Conservation (phyloP, 139 green algal genomes). For the Mychonastes homosphaera region DNA sequence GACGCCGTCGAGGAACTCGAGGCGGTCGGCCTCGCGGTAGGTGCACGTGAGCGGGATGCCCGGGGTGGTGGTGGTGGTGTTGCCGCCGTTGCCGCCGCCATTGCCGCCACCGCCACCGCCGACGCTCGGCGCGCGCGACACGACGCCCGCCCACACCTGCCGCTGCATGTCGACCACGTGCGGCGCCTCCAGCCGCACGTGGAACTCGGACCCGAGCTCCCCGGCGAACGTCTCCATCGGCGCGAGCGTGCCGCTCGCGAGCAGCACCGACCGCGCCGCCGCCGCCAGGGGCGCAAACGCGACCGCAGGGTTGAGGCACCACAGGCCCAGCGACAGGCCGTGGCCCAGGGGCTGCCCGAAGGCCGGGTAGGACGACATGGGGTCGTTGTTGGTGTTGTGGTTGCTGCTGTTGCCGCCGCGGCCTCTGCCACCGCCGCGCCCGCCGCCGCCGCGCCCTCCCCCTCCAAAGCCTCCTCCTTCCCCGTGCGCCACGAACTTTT, state of each 20-base stretch:
- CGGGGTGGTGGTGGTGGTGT: too few relatives aligned
- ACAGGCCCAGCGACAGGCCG: constrained; percentile 47
- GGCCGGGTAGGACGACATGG: neutral
- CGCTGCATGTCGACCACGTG: constrained; percentile 81
- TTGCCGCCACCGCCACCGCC: neutral
- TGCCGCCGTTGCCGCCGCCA: too few relatives aligned
- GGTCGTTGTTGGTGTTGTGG: too few relatives aligned
- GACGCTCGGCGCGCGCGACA: constrained; percentile 32
- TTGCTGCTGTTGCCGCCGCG: too few relatives aligned
- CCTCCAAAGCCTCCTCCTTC: neutral
- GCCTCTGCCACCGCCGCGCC: neutral
- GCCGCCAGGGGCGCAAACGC: constrained; percentile 34
- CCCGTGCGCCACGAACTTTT: neutral
- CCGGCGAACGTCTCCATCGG: constrained; percentile 77
- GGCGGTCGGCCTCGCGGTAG: constrained; percentile 2
- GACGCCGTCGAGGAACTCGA: constrained; percentile 49
- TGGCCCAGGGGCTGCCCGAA: neutral
- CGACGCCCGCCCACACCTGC: constrained; percentile 62
- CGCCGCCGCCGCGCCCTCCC: neutral
- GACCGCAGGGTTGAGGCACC: constrained; percentile 75
- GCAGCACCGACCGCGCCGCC: constrained; percentile 40
- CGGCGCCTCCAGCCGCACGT: constrained; percentile 57
- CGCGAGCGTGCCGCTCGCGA: constrained; percentile 79
- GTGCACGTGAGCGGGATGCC: constrained; percentile 4
- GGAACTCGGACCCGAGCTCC: constrained; percentile 68